Evolutionary conservation across 2,329 filamentous ascomycete genomes (phyloP).

Genomic region (Dothideomycetes sp.): DNA sequence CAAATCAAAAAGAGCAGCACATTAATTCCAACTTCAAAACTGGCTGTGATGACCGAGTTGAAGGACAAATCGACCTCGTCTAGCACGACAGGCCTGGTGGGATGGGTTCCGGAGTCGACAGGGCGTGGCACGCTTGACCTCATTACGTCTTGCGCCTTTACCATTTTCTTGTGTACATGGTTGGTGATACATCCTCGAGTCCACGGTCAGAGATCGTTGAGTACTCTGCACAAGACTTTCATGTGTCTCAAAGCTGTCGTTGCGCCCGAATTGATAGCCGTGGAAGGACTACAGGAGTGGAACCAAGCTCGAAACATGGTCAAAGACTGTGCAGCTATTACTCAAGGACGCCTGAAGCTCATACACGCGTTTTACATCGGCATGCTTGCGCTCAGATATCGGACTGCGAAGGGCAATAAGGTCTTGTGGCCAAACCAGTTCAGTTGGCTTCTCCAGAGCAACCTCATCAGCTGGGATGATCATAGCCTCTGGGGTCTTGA

Average conservation of each 20-base stretch:
- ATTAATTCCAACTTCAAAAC: no score
- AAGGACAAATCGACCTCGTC: no score
- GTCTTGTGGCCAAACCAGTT: constrained; percentile 26
- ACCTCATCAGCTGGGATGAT: constrained; percentile 19
- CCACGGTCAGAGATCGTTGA: constrained; percentile 12
- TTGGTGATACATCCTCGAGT: constrained; percentile 25
- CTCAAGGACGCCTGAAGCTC: constrained; percentile 16
- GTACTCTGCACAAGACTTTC: constrained; percentile 17
- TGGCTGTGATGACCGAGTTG: no score
- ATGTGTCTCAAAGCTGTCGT: constrained; percentile 22
- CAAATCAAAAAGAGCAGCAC: no score
- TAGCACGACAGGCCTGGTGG: no score
- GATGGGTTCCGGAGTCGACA: constrained; percentile 20
- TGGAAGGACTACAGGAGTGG: constrained; percentile 26
- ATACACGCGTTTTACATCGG: constrained; percentile 24
- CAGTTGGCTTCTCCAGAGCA: constrained; percentile 19
- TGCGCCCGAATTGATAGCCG: constrained; percentile 25
- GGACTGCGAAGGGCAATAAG: constrained; percentile 13
- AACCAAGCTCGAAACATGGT: constrained; percentile 20
- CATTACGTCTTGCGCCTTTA: constrained; percentile 20
- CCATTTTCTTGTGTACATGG: constrained; percentile 26
- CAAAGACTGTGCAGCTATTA: constrained; percentile 14
- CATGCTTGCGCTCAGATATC: constrained; percentile 24
- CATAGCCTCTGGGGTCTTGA: constrained; percentile 19
- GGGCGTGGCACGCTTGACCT: constrained; percentile 23